Conservation (phyloP, 176 grass and related monocot species). For the Cymbopogon citratus region DNA sequence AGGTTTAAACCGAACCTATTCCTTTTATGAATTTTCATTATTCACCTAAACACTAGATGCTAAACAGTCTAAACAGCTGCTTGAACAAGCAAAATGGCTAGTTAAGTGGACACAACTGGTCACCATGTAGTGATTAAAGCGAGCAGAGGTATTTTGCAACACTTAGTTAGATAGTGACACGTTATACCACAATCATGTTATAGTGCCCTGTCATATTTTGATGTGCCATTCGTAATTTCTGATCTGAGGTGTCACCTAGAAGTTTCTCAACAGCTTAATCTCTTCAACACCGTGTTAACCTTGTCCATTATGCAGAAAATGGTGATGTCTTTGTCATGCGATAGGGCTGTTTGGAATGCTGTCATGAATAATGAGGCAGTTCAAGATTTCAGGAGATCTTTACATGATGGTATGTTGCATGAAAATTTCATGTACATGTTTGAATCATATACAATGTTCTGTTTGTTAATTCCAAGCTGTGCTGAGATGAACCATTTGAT, state of each 20-base stretch:
- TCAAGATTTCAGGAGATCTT: slow-evolving; percentile 73
- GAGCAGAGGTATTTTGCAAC: not conserved
- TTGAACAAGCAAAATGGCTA: not conserved
- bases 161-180: not conserved
- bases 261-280: not conserved
- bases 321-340: slow-evolving; percentile 78
- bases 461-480: slow-evolving; percentile 5
- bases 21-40: not conserved
- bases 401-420: slow-evolving; percentile 45
- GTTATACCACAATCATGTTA: not conserved
- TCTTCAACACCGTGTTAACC: not conserved
- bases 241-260: not conserved
- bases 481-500: not conserved
- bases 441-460: not conserved
- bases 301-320: slow-evolving; percentile 53
- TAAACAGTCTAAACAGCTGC: not conserved
- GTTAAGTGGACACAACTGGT: not conserved
- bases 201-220: not conserved
- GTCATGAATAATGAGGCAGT: slow-evolving; percentile 87
- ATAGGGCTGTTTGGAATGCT: slow-evolving; percentile 91
- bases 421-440: not conserved
- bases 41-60: not conserved
- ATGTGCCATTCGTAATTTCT: not conserved
- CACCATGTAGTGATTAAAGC: not conserved
- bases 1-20: slow-evolving; percentile 33